A percentile compares a stretch with the other conserved stretches of the same genome.
Evolutionary conservation across 371 early-diverging fungal species (phyloP).

Genomic region (Rhizopus sp.): DNA sequence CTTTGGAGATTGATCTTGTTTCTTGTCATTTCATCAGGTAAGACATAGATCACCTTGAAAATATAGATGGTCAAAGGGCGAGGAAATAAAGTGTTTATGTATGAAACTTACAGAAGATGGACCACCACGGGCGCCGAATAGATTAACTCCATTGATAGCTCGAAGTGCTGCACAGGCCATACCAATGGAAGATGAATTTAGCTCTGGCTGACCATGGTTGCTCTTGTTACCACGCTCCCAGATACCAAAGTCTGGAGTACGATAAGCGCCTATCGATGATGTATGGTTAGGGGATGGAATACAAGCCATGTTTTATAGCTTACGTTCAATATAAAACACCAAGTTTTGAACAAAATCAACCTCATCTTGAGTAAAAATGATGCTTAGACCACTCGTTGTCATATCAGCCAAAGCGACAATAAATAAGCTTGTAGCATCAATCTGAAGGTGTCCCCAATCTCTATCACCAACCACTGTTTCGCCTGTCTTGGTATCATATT

Average conservation of each 20-base stretch:
- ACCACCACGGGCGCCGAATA: slow-evolving; percentile 85
- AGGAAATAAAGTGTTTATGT: not conserved
- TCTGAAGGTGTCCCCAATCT: slow-evolving; percentile 83
- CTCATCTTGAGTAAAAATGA: slow-evolving; percentile 86
- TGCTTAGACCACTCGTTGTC: slow-evolving; percentile 79
- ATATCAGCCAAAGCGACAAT: slow-evolving; percentile 82
- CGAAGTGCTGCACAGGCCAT: slow-evolving; percentile 90
- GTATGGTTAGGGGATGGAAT: not conserved
- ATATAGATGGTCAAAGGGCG: not conserved
- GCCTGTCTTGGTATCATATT: slow-evolving; percentile 85
- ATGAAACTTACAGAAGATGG: slow-evolving; percentile 65
- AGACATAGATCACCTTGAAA: slow-evolving; percentile 72
- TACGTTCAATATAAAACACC: slow-evolving; percentile 87
- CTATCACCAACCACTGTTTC: slow-evolving; percentile 87
- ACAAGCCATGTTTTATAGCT: slow-evolving; percentile 7
- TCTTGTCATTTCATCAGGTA: slow-evolving; percentile 87
- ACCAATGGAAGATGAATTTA: slow-evolving; percentile 88
- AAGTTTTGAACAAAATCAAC: slow-evolving; percentile 91
- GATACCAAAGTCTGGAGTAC: slow-evolving; percentile 89
- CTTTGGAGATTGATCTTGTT: slow-evolving; percentile 82
- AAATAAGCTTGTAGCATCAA: slow-evolving; percentile 88
- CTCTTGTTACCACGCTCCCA: slow-evolving; percentile 93
- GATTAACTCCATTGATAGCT: slow-evolving; percentile 85
- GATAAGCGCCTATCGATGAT: slow-evolving; percentile 46
- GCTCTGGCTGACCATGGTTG: slow-evolving; percentile 86